Evolutionary conservation across 108 stramenopile species (phyloP).

Genomic region (Aurantiochytrium sp.): DNA sequence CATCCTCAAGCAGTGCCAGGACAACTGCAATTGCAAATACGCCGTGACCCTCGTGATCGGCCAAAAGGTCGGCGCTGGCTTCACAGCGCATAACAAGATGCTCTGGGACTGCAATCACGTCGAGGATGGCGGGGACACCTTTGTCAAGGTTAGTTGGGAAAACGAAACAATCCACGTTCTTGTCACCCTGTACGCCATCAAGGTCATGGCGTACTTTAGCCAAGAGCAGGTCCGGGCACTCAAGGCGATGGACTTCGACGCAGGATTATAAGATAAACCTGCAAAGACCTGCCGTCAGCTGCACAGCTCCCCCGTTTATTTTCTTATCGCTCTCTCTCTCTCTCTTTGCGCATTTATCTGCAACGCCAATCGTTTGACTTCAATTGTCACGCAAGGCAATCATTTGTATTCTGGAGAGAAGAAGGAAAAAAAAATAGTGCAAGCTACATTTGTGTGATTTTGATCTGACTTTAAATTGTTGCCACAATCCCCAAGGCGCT

Average conservation of each 20-base stretch:
- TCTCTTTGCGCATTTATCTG: no score
- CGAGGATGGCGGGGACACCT: conserved; percentile 1
- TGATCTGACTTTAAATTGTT: no score
- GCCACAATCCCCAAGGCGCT: no score
- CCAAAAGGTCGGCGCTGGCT: neutral
- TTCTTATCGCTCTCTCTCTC: no score
- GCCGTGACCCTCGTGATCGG: neutral
- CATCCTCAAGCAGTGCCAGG: neutral
- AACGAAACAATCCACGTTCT: neutral
- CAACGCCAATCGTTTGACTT: no score
- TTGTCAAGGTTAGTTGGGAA: neutral
- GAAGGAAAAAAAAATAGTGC: no score
- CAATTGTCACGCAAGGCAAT: no score
- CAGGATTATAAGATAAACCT: neutral
- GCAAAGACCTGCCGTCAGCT: no score
- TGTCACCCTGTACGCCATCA: neutral
- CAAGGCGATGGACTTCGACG: conserved; percentile 6
- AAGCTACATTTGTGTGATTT: no score
- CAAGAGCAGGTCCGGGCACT: conserved; percentile 14
- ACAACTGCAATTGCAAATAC: conserved; percentile 18
- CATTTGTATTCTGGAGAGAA: no score
- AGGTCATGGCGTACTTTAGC: conserved; percentile 11
- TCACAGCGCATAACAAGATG: conserved; percentile 16
- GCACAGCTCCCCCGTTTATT: no score
- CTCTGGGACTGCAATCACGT: conserved; percentile 15